A percentile compares a stretch with the other conserved stretches of the same genome.
Conservation (phyloP, 2,329 filamentous ascomycete genomes). For the Colletotrichum sp. region DNA sequence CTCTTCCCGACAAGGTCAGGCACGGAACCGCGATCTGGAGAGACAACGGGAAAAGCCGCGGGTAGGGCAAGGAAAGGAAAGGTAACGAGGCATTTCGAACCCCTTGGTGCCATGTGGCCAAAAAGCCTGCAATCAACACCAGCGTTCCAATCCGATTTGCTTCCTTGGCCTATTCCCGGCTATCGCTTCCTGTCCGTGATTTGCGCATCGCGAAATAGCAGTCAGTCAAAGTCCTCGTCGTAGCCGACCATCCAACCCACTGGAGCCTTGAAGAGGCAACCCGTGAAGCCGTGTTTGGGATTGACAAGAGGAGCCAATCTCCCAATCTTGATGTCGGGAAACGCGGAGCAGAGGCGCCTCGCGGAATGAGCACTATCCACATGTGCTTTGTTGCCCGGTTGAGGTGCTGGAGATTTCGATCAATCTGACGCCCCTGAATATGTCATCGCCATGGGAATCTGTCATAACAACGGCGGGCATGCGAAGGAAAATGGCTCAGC, state of each 20-base stretch:
- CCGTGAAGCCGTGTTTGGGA: not conserved
- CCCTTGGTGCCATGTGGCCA: conserved; percentile 11
- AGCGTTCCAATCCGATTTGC: not conserved
- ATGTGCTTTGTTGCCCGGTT: conserved; percentile 6
- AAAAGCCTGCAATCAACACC: not conserved
- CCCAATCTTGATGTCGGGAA: conserved; percentile 9
- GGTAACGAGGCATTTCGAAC: not conserved
- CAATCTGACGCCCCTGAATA: conserved; percentile 5
- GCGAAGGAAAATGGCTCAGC: not conserved
- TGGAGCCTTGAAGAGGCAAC: not conserved
- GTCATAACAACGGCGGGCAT: not conserved
- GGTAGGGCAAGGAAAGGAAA: not conserved
- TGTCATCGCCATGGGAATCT: conserved; percentile 3
- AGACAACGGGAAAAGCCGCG: not conserved
- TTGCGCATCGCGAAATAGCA: not conserved
- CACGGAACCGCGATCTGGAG: not conserved
- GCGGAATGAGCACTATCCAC: conserved; percentile 16
- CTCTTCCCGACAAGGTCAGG: not conserved
- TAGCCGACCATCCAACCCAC: not conserved
- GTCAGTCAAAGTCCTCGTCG: not conserved
- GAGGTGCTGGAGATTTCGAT: conserved; percentile 11
- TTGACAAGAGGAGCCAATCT: conserved; percentile 10
- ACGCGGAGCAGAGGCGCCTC: not conserved
- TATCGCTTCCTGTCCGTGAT: not conserved
- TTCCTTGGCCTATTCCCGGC: not conserved